These are phyloP conservation scores for Monilinia vaccinii-corymbosi DNA, from an alignment of 2,329 filamentous ascomycete species.

Conservation along the genomic window DNA sequence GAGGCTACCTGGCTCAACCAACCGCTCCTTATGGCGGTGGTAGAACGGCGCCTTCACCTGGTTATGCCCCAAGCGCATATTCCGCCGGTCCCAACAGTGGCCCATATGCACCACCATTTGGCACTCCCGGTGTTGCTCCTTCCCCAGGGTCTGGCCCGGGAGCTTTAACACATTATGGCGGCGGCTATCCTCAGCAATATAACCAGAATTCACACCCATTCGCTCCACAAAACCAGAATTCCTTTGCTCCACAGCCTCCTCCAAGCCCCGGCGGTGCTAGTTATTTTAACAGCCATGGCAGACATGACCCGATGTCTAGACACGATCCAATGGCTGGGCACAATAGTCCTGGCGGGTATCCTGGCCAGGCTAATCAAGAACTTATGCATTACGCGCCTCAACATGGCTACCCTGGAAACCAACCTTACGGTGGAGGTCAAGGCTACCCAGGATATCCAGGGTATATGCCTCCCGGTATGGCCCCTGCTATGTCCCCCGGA, in stretches of 20 bases:
- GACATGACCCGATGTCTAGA: slow-evolving; percentile 36
- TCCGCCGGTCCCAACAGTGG: slow-evolving; percentile 15
- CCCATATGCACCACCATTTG: slow-evolving; percentile 26
- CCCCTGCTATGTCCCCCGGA: slow-evolving; percentile 12
- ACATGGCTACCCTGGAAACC: slow-evolving; percentile 7
- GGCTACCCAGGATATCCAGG: slow-evolving; percentile 21
- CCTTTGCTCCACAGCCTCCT: slow-evolving; percentile 26
- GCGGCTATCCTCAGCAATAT: slow-evolving; percentile 19
- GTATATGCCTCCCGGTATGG: slow-evolving; percentile 17
- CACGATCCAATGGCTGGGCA: slow-evolving; percentile 32
- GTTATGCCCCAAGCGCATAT: slow-evolving; percentile 27
- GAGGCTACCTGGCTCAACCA: slow-evolving; percentile 29
- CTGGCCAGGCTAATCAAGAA: slow-evolving; percentile 22
- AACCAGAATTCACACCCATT: slow-evolving; percentile 10
- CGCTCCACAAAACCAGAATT: slow-evolving; percentile 16
- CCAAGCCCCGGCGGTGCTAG: slow-evolving; percentile 24
- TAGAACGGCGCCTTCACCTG: slow-evolving; percentile 20
- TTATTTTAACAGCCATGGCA: slow-evolving; percentile 22
- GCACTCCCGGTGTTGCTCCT: slow-evolving; percentile 6
- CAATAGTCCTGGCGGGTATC: slow-evolving; percentile 16
- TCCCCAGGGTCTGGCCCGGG: slow-evolving; percentile 17
- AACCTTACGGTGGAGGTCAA: slow-evolving; percentile 2
- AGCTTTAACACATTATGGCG: slow-evolving; percentile 27
- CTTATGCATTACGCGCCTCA: slow-evolving; percentile 28
- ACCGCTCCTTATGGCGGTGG: slow-evolving; percentile 21